Base-by-base conservation (phyloP, 1,284 basidiomycete genomes). In the Fereydounia khargensis region DNA sequence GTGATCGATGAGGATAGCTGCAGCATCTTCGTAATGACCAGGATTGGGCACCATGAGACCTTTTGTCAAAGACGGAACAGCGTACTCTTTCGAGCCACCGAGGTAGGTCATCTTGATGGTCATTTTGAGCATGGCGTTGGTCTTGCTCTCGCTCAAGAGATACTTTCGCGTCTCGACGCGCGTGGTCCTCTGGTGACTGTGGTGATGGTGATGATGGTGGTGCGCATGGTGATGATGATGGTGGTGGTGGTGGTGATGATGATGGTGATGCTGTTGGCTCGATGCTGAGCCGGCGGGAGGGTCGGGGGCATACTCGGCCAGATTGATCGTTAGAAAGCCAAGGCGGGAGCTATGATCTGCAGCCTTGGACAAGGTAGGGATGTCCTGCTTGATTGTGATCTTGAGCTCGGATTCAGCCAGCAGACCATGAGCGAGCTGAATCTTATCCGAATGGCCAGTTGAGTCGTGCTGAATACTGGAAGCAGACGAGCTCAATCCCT, bases 91-190 rank as follows among this genome's bases (percentile, higher is more conserved):
- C 53, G 83, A 80, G 1, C 85, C 84, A 17, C 82, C 82, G 14
- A 84, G 76, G 55, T 82, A 80, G 30, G 81, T 80, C 39, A 87
- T 76, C 38, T 83, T 79, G 37, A 86, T 80, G 6, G 85, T 83
- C 11, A 88, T 74, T 82, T 86, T 64, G 20, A 89, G 79, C 2
- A 84, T 85, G 0, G 87, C 86, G 57, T 89, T 89, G 33, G 84
- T 87, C 76, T 86, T 86, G 71, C 85, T 87, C 60, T 87, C 81
- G 41, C 82, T 79, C 6, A 89, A 78, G 13, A 89, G 80, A 73
- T 88, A 87, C 18, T 83, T 80, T 14, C 87, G 80, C 3, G 83
- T 84, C 21, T 88, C 81, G 19, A 49, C 36, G 14, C 73, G 62
- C 18, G 35, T 39, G 0, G 47, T 33, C 18, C 46, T 48, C 9